Evolutionary conservation across 2,329 filamentous ascomycete genomes (phyloP).

Genomic region (Furcasterigmium sp.): DNA sequence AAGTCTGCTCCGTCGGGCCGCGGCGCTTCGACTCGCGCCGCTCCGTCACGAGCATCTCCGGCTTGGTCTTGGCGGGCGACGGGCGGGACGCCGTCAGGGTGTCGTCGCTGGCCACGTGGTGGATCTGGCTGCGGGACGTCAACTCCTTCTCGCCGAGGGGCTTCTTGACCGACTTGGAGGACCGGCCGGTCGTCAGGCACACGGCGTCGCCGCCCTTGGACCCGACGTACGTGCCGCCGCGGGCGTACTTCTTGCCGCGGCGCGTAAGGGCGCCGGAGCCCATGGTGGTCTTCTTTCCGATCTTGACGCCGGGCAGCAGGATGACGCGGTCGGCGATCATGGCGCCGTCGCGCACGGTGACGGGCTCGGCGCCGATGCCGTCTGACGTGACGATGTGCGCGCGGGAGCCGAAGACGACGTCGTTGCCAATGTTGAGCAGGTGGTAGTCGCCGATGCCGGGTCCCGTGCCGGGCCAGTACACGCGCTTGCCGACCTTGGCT

Average conservation of each 20-base stretch:
- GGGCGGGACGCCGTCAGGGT: conserved; percentile 14
- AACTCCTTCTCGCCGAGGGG: conserved; percentile 4
- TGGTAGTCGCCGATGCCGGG: conserved; percentile 49
- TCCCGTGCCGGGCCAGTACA: conserved; percentile 55
- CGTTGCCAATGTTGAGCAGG: conserved; percentile 48
- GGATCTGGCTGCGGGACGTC: conserved; percentile 6
- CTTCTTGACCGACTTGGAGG: too few relatives aligned
- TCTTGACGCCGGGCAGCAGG: conserved; percentile 42
- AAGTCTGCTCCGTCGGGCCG: neutral
- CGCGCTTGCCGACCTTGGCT: conserved; percentile 43
- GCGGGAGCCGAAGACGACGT: conserved; percentile 55
- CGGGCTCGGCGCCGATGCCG: conserved; percentile 38
- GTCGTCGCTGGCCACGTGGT: conserved; percentile 19
- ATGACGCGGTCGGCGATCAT: conserved; percentile 54
- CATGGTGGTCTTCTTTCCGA: conserved; percentile 44
- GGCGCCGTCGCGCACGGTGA: conserved; percentile 40
- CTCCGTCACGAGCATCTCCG: neutral
- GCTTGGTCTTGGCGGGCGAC: conserved; percentile 3
- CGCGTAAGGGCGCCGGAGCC: conserved; percentile 48
- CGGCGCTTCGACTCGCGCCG: too few relatives aligned
- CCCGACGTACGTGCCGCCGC: conserved; percentile 45
- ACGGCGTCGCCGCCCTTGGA: conserved; percentile 45
- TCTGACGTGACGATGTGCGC: conserved; percentile 50
- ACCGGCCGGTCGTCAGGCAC: conserved; percentile 24
- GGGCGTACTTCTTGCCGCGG: conserved; percentile 35